Conservation (phyloP, 805 yeast genomes). For the Zygoascus biomembranicola region DNA sequence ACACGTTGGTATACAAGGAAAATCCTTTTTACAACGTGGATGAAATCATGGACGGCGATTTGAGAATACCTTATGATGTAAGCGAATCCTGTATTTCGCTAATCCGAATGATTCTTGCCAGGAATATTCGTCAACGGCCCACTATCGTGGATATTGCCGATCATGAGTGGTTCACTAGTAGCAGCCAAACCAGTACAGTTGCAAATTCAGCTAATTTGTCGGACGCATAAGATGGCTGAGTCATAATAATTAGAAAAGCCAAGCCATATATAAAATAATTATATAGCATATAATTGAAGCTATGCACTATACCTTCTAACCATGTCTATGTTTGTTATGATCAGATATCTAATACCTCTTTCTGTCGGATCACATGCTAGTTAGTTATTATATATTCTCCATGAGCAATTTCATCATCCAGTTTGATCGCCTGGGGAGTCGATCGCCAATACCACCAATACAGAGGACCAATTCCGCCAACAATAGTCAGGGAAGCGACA, state of each 20-base stretch:
- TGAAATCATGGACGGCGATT: constrained; percentile 86
- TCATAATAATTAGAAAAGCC: no score
- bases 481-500: constrained; percentile 21
- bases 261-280: no score
- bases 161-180: constrained; percentile 54
- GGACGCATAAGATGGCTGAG: neutral
- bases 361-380: neutral
- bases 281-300: no score
- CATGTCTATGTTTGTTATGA: no score
- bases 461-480: constrained; percentile 31
- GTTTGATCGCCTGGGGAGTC: constrained; percentile 17
- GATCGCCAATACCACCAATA: constrained; percentile 31
- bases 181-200: neutral
- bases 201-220: neutral
- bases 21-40: constrained; percentile 94
- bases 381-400: constrained; percentile 11
- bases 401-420: constrained; percentile 26
- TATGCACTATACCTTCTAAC: no score
- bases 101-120: constrained; percentile 57
- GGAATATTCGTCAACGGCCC: constrained; percentile 62
- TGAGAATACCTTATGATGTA: constrained; percentile 57
- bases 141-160: constrained; percentile 60
- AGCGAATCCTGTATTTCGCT: constrained; percentile 56
- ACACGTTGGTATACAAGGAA: constrained; percentile 85
- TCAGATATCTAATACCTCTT: no score